phyloP scores from a whole-genome alignment of 257 asterid species.

The Leptodermis oblonga region DNA sequence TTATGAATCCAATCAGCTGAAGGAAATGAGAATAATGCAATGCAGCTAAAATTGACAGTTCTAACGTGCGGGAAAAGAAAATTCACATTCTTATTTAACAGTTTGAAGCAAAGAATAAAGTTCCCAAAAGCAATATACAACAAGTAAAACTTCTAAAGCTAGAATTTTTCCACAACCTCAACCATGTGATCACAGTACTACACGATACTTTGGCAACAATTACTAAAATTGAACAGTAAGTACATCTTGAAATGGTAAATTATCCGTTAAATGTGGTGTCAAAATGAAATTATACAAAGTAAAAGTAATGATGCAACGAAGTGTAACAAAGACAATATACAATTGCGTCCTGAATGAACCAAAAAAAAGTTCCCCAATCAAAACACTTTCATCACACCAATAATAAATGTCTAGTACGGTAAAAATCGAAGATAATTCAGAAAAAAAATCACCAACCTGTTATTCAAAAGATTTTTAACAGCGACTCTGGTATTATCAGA shows the following conservation, averaged over 20 bases:
- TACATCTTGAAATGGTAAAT: conserved; percentile 1
- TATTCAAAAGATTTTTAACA: conserved; percentile 84
- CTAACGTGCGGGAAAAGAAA: too few species aligned
- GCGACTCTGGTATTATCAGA: conserved; percentile 74
- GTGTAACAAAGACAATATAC: background rate
- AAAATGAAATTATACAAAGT: background rate
- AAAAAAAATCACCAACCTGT: conserved; percentile 39
- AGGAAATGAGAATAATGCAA: conserved; percentile 19
- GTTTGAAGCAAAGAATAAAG: background rate
- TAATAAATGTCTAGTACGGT: background rate
- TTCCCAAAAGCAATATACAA: background rate
- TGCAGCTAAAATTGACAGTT: background rate
- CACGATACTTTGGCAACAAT: background rate
- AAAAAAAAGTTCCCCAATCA: background rate
- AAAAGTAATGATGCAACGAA: conserved; percentile 5
- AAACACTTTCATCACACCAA: background rate
- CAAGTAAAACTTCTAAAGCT: background rate
- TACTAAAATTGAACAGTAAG: background rate
- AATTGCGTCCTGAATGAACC: background rate
- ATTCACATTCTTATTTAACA: background rate
- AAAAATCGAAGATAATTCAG: background rate
- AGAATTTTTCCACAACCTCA: too few species aligned
- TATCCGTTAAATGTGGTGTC: background rate
- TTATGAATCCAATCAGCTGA: conserved; percentile 17
- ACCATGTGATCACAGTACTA: background rate